A percentile compares a stretch with the other conserved stretches of the same genome.
These are phyloP conservation scores for Daldinia sp. DNA, from an alignment of 2,329 filamentous ascomycete species.

Conservation along the genomic window DNA sequence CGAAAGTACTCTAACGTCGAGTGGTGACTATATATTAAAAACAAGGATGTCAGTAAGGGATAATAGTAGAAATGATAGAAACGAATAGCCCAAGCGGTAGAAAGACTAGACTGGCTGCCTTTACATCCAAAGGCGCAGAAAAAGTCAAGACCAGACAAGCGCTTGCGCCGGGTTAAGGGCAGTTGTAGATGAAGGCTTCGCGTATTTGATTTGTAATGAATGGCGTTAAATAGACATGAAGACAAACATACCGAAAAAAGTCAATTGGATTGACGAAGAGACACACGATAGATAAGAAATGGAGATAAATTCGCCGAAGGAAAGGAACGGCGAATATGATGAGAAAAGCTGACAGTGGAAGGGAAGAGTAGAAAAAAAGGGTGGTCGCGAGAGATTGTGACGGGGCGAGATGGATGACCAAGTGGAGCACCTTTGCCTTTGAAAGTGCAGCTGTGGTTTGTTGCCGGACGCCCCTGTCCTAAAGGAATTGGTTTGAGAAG, in stretches of 20 bases:
- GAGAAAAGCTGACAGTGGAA: conserved; percentile 46
- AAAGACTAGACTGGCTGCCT: too few species aligned
- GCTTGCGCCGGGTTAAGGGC: conserved; percentile 21
- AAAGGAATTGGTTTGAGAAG: conserved; percentile 26
- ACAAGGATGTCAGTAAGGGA: conserved; percentile 19
- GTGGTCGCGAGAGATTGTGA: conserved; percentile 50
- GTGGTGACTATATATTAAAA: conserved; percentile 25
- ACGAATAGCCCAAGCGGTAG: neutral
- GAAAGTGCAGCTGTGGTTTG: conserved; percentile 37
- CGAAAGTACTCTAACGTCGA: conserved; percentile 13
- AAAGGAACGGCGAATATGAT: conserved; percentile 35
- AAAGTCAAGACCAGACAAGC: neutral
- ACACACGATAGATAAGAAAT: conserved; percentile 40
- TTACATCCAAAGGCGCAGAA: neutral
- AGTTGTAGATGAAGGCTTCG: neutral
- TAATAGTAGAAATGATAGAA: neutral
- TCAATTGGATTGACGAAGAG: conserved; percentile 37
- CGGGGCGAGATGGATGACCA: conserved; percentile 46
- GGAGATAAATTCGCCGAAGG: conserved; percentile 41
- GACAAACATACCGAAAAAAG: conserved; percentile 11
- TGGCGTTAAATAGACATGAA: neutral
- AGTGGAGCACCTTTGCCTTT: conserved; percentile 41
- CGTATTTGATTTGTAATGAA: neutral
- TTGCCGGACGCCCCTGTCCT: conserved; percentile 36
- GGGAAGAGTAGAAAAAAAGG: conserved; percentile 51